Evolutionary conservation across 768 basidiomycete genomes (phyloP).

Genomic region (Lactarius hatsudake): DNA sequence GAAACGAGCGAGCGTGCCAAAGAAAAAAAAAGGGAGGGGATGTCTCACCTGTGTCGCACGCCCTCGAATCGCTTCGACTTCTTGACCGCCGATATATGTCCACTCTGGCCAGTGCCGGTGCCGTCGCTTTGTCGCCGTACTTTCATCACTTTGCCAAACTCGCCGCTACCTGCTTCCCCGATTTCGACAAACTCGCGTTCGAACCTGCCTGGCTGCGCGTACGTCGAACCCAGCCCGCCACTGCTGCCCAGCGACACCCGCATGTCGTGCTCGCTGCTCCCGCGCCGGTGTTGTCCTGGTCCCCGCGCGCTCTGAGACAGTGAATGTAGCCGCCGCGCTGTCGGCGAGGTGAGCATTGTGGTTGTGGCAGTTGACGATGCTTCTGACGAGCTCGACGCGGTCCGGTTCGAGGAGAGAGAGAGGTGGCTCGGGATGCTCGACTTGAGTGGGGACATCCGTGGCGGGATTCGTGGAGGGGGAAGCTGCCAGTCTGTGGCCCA

Average conservation of each 20-base stretch:
- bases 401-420: constrained; percentile 42
- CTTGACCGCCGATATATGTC: constrained; percentile 79
- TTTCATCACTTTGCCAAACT: constrained; percentile 91
- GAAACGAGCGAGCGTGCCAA: neutral
- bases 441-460: constrained; percentile 49
- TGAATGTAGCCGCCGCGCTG: neutral
- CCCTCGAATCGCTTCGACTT: constrained; percentile 93
- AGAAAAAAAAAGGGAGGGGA: constrained; percentile 15
- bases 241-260: neutral
- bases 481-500: constrained; percentile 51
- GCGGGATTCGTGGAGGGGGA: constrained; percentile 47
- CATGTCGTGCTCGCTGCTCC: constrained; percentile 1
- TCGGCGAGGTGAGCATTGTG: constrained; percentile 20
- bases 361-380: constrained; percentile 41
- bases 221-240: constrained; percentile 26
- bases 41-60: constrained; percentile 76
- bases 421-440: constrained; percentile 36
- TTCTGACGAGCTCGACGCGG: constrained; percentile 51
- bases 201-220: constrained; percentile 63
- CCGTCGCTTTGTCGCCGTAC: constrained; percentile 60
- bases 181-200: constrained; percentile 78
- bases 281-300: constrained; percentile 10
- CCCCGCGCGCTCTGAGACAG: neutral
- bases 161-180: constrained; percentile 83
- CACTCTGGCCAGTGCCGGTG: constrained; percentile 3